Conservation (phyloP, 2,329 filamentous ascomycete species). For the Pseudogymnoascus pannorum region DNA sequence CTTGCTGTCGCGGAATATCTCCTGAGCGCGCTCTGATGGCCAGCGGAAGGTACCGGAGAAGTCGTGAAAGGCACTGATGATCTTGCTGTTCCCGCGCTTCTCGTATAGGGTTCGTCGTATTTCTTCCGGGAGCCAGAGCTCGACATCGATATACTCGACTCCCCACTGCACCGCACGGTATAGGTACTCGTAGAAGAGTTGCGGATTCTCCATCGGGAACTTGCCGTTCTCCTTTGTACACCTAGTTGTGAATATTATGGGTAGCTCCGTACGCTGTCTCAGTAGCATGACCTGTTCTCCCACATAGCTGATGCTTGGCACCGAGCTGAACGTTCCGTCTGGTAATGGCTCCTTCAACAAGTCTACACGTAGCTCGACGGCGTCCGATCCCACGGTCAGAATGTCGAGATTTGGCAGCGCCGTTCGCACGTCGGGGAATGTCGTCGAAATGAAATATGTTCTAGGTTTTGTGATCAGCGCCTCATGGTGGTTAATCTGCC, state of each 20-base stretch:
- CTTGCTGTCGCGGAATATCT: conserved; percentile 63
- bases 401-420: conserved; percentile 82
- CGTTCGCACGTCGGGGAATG: conserved; percentile 76
- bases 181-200: conserved; percentile 71
- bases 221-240: conserved; percentile 76
- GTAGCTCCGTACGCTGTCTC: conserved; percentile 74
- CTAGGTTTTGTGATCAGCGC: conserved; percentile 69
- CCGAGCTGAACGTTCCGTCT: conserved; percentile 52
- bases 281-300: conserved; percentile 80
- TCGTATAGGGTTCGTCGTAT: conserved; percentile 63
- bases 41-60: conserved; percentile 80
- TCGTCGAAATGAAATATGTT: conserved; percentile 81
- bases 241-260: conserved; percentile 83
- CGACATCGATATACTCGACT: conserved; percentile 83
- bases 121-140: conserved; percentile 75
- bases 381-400: conserved; percentile 77
- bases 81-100: conserved; percentile 68
- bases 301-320: conserved; percentile 77
- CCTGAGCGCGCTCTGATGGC: conserved; percentile 65
- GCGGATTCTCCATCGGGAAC: conserved; percentile 75
- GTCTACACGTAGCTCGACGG: conserved; percentile 78
- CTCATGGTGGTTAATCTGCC: conserved; percentile 71
- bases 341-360: conserved; percentile 64
- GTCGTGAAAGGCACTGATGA: conserved; percentile 90
- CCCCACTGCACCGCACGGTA: conserved; percentile 81